Base-by-base conservation (phyloP, 805 yeast genomes). In the Saturnispora mendoncae region DNA sequence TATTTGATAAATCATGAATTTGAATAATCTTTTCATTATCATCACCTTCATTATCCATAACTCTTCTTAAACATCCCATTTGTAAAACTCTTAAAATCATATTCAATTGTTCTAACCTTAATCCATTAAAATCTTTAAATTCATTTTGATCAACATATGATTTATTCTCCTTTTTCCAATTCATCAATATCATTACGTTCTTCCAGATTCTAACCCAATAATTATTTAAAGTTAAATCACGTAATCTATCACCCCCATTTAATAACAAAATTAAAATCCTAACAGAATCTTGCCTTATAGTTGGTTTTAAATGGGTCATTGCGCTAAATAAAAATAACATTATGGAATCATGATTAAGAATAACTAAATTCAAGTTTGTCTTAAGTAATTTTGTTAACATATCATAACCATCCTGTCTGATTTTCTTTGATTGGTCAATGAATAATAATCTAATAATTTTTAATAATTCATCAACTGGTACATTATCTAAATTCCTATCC, bases 221-320 rank as follows among this genome's bases (percentile, higher is more conserved):
- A 38, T 78, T 70, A 17, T 76, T 66, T 6, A 78, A 74, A 10
- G 84, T 59, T 6, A 80, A 67, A 33, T 67, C 71, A 3, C 44
- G 38, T 10, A 60, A 44, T 31, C 46, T 44, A 13, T 56, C 61
- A 4, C 44, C 43, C 2, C 69, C 62, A 34, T 69, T 65, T n/a
- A 86, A 57, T 41, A 87, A 56, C 3, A 78, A 67, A 30, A 69
- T 66, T 20, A 88, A 62, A 51, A 82, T 84, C 44, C 71, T 74
- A 0, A 90, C 74, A 2, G 94, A 76, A 45, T 84, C 87, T 34
- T 75, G 73, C 42, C 95, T 72, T 21, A 92, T 78, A 4, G 76
- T 77, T 1, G 86, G 78, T 24, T 72, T 72, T 31, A 92, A 82
- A 57, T 92, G 97, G 14, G 97, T 83, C 96, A 92, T 90, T 3